Conservation (phyloP, 2,329 filamentous ascomycete species). For the Rhynchosporium agropyri region DNA sequence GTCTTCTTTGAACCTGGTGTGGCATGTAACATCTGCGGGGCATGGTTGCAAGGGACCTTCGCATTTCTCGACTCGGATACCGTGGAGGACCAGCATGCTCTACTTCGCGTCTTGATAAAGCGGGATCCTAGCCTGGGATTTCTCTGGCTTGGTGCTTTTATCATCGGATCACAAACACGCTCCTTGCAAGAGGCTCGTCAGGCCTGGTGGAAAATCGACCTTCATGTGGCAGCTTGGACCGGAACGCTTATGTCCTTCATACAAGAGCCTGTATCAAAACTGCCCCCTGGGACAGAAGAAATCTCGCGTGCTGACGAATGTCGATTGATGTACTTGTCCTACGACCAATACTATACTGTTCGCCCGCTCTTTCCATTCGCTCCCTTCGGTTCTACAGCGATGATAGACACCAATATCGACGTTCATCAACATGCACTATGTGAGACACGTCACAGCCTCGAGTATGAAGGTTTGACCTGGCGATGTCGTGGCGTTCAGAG, state of each 20-base stretch:
- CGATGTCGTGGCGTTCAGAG: conserved; percentile 19
- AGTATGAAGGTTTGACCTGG: conserved; percentile 30
- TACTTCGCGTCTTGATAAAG: conserved; percentile 31
- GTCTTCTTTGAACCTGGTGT: conserved; percentile 33
- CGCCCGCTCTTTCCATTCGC: conserved; percentile 33
- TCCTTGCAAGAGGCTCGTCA: conserved; percentile 30
- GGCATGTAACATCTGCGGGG: conserved; percentile 32
- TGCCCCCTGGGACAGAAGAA: conserved; percentile 20
- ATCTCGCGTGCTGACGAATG: conserved; percentile 34
- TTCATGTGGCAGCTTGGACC: conserved; percentile 34
- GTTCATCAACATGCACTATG: conserved; percentile 33
- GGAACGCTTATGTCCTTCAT: conserved; percentile 36
- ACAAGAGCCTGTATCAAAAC: conserved; percentile 31
- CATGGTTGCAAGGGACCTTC: conserved; percentile 33
- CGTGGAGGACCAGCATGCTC: conserved; percentile 23
- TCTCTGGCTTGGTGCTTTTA: conserved; percentile 35
- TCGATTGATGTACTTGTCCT: conserved; percentile 33
- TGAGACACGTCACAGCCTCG: conserved; percentile 27
- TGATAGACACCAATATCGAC: conserved; percentile 30
- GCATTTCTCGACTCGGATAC: conserved; percentile 33
- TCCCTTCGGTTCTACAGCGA: conserved; percentile 31
- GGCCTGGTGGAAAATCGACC: conserved; percentile 32
- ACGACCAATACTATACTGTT: conserved; percentile 27
- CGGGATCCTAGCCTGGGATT: conserved; percentile 31
- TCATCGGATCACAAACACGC: conserved; percentile 28